Evolutionary conservation across 2,329 filamentous ascomycete species (phyloP), one percentile per base, ranked within the genome.

Genomic region (Pleomassaria siparia): DNA sequence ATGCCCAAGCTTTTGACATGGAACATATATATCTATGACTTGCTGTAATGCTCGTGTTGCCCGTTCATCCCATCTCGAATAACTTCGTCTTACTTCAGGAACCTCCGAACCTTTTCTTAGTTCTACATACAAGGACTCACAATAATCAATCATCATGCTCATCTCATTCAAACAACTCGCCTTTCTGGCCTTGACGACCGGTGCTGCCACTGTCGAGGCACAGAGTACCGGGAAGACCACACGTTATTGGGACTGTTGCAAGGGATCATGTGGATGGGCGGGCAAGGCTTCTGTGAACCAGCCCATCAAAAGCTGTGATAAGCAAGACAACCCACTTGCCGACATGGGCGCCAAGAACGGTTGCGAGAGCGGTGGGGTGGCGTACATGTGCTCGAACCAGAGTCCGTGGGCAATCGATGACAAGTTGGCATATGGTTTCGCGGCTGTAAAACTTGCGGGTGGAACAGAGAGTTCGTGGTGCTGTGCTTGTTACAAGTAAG

Each of bases 181-280:
- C 33, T 24, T 69, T 39, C 32, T 65, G 28, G 59, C 63, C 6
- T 35, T 70, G 12, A 43, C 58, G 12, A 59, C 62, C 29, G 60
- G 61, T 36, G 46, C 60, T 18, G 60, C 58, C 26, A 47, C 59
- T 10, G 59, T 67, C 42, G 52, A 63, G 21, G 61, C 64, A 16
- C 52, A 50, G 9, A 51, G 51, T n/a, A 60, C 58, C 9, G 67
- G 65, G 47, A 60, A 56, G 50, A 70, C 67, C 5, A 70, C 67
- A 16, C 59, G 69, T 16, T 72, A 72, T 53, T 71, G 68, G 69
- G 85, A 88, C 66, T 88, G 85, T 75, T 88, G 85, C 73, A 88
- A 89, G 73, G 79, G 83, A 22, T 84, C 81, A 13, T 87, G 84
- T 66, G 76, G 79, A 9, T 78, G 84, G 84, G 58, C 74, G 7